Evolutionary conservation across 306 rosid genomes (phyloP), one percentile per base, ranked within the genome.

Genomic region (Citrullus mucosospermus): DNA sequence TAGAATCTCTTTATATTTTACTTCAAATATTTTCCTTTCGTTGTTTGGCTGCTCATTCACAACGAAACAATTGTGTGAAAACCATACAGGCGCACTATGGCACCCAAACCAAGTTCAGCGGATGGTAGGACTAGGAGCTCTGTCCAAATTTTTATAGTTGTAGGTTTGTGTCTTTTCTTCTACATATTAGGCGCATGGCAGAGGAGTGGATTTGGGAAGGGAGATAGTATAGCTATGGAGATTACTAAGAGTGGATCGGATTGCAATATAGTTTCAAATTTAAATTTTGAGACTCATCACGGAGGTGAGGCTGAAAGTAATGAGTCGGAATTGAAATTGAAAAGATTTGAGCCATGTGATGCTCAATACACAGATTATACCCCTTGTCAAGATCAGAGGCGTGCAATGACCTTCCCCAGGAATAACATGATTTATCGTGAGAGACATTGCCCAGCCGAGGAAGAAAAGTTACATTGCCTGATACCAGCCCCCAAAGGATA

Each of bases 171-270:
- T 81, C 90, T 96, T 77, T 95, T 92, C 85, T 95, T 95, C 87
- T 95, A 95, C 76, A 78, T 92, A 79, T 83, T 95, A 87, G 98
- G 98, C 0, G 93, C 96, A 7, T 95, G 98, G 98, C 98, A 95
- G 81, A 87, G 97, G 75, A 95, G 96, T 79, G 97, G 97, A 22
- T 95, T 95, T 22, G 98, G 97, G 58, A 95, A 95, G 88, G 98
- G 98, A 36, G 98, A 95, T 85, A 80, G 88, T 79, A 89, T 95
- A 60, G 96, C 96, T 11, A 51, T 95, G 82, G 96, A 86, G 87
- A 84, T 95, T 32, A 92, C 93, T 41, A 88, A 86, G 81, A 88
- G 77, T 48, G 87, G 84, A 5, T 84, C 82, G 1, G 97, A 86
- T 25, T 95, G 97, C 88, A 78, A 86, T 82, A 51, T 88, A 8